Percentiles rank a stretch among this genome's conserved stretches.
These are phyloP conservation scores for Apiospora kogelbergensis DNA, from an alignment of 2,329 filamentous ascomycete species.

Conservation along the genomic window DNA sequence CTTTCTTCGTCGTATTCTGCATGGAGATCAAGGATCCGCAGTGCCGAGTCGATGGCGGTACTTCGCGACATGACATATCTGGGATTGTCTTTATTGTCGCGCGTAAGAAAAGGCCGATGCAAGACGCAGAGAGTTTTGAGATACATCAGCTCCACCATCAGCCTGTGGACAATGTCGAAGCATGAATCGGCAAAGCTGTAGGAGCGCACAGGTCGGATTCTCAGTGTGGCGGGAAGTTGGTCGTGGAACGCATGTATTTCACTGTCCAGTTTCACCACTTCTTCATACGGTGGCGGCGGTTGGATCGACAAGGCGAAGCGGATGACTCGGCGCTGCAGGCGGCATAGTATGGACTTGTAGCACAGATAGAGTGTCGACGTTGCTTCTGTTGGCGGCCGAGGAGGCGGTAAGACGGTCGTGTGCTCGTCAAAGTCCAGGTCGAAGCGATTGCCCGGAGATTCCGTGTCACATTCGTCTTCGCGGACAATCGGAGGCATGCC, in stretches of 20 bases:
- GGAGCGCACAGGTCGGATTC: slow-evolving; percentile 40
- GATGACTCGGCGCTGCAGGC: slow-evolving; percentile 43
- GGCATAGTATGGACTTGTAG: slow-evolving; percentile 43
- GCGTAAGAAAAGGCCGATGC: slow-evolving; percentile 47
- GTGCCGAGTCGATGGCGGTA: slow-evolving; percentile 42
- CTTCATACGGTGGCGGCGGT: slow-evolving; percentile 33
- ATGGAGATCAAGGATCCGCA: slow-evolving; percentile 46
- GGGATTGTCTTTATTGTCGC: slow-evolving; percentile 35
- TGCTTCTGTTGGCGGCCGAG: slow-evolving; percentile 42
- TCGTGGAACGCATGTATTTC: slow-evolving; percentile 38
- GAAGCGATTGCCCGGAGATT: slow-evolving; percentile 44
- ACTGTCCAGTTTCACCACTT: slow-evolving; percentile 40
- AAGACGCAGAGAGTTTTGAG: slow-evolving; percentile 50
- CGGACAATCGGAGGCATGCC: slow-evolving; percentile 51
- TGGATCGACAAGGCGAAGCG: slow-evolving; percentile 39
- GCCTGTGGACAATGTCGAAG: slow-evolving; percentile 47
- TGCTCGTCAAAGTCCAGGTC: slow-evolving; percentile 54
- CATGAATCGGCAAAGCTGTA: slow-evolving; percentile 44
- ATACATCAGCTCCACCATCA: slow-evolving; percentile 49
- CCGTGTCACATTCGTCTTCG: slow-evolving; percentile 46
- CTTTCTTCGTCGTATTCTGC: slow-evolving; percentile 47
- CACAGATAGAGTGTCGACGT: slow-evolving; percentile 43
- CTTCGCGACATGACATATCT: slow-evolving; percentile 39
- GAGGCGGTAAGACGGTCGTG: slow-evolving; percentile 39
- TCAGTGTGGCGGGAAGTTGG: slow-evolving; percentile 40